These are phyloP conservation scores for Aspergillus sp. DNA, from an alignment of 2,329 filamentous ascomycete species.

Conservation along the genomic window DNA sequence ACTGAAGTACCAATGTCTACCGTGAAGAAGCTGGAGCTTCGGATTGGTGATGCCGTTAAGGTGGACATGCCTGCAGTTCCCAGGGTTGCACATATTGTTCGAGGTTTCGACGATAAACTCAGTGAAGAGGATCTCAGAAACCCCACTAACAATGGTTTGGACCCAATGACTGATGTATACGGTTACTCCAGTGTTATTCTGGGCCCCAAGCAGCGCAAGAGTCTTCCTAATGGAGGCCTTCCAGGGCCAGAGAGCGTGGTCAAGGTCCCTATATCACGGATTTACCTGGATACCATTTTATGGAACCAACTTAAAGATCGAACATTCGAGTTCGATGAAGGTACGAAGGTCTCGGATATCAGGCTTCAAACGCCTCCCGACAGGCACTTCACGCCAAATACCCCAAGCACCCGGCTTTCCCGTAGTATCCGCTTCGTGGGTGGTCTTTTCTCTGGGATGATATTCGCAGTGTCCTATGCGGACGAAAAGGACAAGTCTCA, in stretches of 20 bases:
- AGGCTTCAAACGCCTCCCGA: slow-evolving; percentile 31
- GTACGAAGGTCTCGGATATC: slow-evolving; percentile 10
- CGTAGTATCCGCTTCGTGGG: slow-evolving; percentile 26
- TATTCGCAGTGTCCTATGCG: slow-evolving; percentile 72
- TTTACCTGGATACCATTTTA: slow-evolving; percentile 41
- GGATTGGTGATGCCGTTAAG: slow-evolving; percentile 40
- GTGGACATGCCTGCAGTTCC: slow-evolving; percentile 36
- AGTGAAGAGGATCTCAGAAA: slow-evolving; percentile 19
- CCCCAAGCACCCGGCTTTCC: slow-evolving; percentile 44
- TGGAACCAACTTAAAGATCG: slow-evolving; percentile 41
- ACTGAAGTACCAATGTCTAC: slow-evolving; percentile 33
- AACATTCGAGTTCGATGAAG: slow-evolving; percentile 23
- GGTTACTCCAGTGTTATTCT: slow-evolving; percentile 37
- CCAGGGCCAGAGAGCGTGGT: slow-evolving; percentile 24
- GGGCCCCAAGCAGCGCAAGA: slow-evolving; percentile 36
- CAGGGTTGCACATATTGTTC: slow-evolving; percentile 37
- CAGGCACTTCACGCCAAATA: slow-evolving; percentile 33
- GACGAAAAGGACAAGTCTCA: slow-evolving; percentile 49
- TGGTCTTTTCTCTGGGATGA: slow-evolving; percentile 68
- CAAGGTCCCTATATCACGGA: slow-evolving; percentile 35
- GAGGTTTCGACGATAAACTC: slow-evolving; percentile 33
- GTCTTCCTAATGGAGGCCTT: slow-evolving; percentile 27
- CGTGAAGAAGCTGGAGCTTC: slow-evolving; percentile 39
- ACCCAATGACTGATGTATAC: slow-evolving; percentile 35
- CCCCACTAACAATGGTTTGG: slow-evolving; percentile 14